Evolutionary conservation across 257 asterid genomes (phyloP), one percentile per base, ranked within the genome.

Genomic region (Asclepias syriaca): DNA sequence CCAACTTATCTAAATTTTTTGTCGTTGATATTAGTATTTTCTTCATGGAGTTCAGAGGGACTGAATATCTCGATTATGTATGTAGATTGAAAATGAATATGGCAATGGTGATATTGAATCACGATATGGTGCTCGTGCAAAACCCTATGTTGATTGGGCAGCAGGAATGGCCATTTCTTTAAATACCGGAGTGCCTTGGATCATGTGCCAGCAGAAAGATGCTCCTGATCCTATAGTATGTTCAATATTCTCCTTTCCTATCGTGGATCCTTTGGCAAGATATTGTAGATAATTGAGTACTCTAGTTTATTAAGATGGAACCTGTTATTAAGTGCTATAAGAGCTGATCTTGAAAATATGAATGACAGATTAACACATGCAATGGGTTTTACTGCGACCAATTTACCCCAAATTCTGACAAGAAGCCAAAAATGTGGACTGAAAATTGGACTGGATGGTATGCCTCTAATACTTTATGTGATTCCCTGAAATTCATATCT

Each of bases 401-500:
- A 73, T 93, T 87, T 81, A 91, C 95, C 21, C 97, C 95, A 59
- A 91, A 93, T 75, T 85, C 98, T 29, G 82, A 81, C 68, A 82
- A 72, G 77, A 89, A 82, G 61, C 97, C 97, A 2, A 93, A 91
- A 79, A 82, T 93, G 90, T 93, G 98, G 98, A 93, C 98, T 0
- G 98, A 93, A 79, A 87, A 91, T 81, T 93, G 98, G 98, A 86
- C 86, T 48, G 98, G 98, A 85, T 93, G 98, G 98, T 93, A 85
- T 51, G 70, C 50, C 15, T 74, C 24, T 24, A 2, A 39, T 21
- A 18, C 43, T 24, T 63, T 63, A 29, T 29, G 29, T 60, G 34
- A 11, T 66, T 45, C 11, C 39, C 21, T 66, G 8, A 3, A 27
- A 21, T 45, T 14, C 5, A 0, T 61, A 68, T 51, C 71, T 70